Evolutionary conservation across 345 rosid genomes (phyloP), one percentile per base, ranked within the genome.

Genomic region (Camelina neglecta): DNA sequence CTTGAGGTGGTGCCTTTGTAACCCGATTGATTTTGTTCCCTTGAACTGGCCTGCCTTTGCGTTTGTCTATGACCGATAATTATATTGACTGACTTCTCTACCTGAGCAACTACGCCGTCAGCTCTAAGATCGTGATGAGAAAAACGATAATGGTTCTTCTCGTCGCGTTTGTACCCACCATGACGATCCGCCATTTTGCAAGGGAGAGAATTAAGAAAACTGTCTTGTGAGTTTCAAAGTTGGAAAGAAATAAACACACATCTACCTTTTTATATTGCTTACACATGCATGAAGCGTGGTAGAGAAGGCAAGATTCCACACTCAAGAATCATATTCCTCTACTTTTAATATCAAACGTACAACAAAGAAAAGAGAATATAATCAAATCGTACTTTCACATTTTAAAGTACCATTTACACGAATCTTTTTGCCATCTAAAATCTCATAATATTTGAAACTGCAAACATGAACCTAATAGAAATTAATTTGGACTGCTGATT

Each of bases 301-400:
- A 67, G 60, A 51, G 60, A 33, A 66, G 20, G 59, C 18, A 50
- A 67, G 18, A 51, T 67, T 67, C 59, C 21, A 67, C 20, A 67
- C 60, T 16, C 60, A 67, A 67, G 72, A 67, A 67, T 54, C 72
- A 21, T 67, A 67, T 67, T 67, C 61, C 9, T 54, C 50, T 45
- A 53, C 61, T 67, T 36, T 20, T 36, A 36, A 18, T 66, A 44
- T 36, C 15, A 13, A 11, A 20, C 57, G 57, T 21, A 20, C 29
- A 53, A n/a, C 49, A 12, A 67, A 33, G 45, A 49, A 51, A 50
- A 38, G 48, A 36, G 21, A 35, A 51, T 2, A 36, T 16, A 20
- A 36, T 20, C 49, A 8, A 20, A 67, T 67, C 60, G 35, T 54
- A 54, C 16, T 23, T 54, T 54, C n/a, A 54, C 3, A 54, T 11